phyloP scores from a whole-genome alignment of 768 basidiomycete genomes.

The Termitomyces sp. region DNA sequence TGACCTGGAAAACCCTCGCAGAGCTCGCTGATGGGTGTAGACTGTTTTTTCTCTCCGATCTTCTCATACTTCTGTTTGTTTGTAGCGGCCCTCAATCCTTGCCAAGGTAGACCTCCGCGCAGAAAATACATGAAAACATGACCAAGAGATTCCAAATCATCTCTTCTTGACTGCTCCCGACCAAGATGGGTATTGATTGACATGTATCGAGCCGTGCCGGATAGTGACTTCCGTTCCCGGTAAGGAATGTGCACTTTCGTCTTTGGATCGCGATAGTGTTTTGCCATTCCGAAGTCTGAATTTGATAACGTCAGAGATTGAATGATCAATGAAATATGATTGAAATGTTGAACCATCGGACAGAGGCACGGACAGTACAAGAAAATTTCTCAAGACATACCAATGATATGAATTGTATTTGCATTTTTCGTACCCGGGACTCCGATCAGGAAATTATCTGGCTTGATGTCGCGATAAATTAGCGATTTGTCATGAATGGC shows the following conservation, averaged over 20 bases:
- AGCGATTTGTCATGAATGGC: constrained; percentile 97
- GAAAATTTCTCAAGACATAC: constrained; percentile 35
- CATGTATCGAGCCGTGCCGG: constrained; percentile 98
- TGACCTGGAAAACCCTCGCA: constrained; percentile 95
- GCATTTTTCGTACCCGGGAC: constrained; percentile 88
- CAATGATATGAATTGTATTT: constrained; percentile 82
- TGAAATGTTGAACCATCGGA: neutral
- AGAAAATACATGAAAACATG: constrained; percentile 99
- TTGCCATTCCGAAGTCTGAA: constrained; percentile 97
- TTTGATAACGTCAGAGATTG: neutral
- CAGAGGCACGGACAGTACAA: neutral
- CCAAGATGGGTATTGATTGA: constrained; percentile 98
- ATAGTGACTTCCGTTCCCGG: constrained; percentile 93
- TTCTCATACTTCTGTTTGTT: constrained; percentile 99
- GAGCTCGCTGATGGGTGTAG: constrained; percentile 83
- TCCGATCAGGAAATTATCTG: constrained; percentile 98
- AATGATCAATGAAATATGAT: neutral
- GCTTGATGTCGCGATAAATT: constrained; percentile 98
- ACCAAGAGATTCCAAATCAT: constrained; percentile 94
- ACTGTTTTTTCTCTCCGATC: constrained; percentile 99
- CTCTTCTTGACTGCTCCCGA: constrained; percentile 89
- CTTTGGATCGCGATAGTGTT: constrained; percentile 98
- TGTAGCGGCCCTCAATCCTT: constrained; percentile 93
- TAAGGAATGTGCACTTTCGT: constrained; percentile 99
- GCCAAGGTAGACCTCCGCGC: constrained; percentile 95